A percentile compares a stretch with the other conserved stretches of the same genome.
Evolutionary conservation across 1,139 yeast genomes (phyloP).

Genomic region (Saccharomyces pastorianus): DNA sequence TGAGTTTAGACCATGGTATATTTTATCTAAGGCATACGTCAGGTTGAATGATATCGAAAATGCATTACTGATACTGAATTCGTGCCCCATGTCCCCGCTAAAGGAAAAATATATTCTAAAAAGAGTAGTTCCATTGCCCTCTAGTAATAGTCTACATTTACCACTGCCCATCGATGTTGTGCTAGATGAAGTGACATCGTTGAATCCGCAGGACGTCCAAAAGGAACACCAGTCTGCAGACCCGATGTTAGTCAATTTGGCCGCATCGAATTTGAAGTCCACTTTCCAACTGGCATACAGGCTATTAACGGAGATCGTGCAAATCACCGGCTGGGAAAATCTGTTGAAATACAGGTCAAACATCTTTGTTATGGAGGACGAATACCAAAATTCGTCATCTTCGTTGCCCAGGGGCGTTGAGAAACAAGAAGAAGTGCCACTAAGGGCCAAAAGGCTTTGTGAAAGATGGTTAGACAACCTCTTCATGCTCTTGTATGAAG

Average conservation of each 20-base stretch:
- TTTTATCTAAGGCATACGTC: constrained; percentile 67
- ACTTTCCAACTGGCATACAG: constrained; percentile 83
- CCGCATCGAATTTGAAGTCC: constrained; percentile 76
- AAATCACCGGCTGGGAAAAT: constrained; percentile 84
- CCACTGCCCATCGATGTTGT: constrained; percentile 82
- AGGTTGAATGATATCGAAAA: constrained; percentile 69
- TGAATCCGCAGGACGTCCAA: constrained; percentile 47
- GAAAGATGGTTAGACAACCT: constrained; percentile 95
- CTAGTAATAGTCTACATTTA: constrained; percentile 43
- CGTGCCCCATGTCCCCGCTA: constrained; percentile 89
- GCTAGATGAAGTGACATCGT: constrained; percentile 47
- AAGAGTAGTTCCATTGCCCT: constrained; percentile 33
- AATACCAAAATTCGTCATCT: constrained; percentile 38
- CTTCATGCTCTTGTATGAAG: constrained; percentile 86
- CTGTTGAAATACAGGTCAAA: constrained; percentile 74
- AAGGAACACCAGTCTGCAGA: constrained; percentile 50
- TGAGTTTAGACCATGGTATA: constrained; percentile 87
- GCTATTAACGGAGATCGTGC: constrained; percentile 66
- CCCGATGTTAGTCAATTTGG: constrained; percentile 63
- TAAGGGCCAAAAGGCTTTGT: constrained; percentile 61
- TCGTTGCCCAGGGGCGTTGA: constrained; percentile 41
- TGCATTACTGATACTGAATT: constrained; percentile 77
- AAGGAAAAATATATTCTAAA: constrained; percentile 61
- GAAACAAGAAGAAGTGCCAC: constrained; percentile 33
- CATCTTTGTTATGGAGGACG: constrained; percentile 96